Conservation (phyloP, 164 flowering plant species). For the Umbellularia californica region DNA sequence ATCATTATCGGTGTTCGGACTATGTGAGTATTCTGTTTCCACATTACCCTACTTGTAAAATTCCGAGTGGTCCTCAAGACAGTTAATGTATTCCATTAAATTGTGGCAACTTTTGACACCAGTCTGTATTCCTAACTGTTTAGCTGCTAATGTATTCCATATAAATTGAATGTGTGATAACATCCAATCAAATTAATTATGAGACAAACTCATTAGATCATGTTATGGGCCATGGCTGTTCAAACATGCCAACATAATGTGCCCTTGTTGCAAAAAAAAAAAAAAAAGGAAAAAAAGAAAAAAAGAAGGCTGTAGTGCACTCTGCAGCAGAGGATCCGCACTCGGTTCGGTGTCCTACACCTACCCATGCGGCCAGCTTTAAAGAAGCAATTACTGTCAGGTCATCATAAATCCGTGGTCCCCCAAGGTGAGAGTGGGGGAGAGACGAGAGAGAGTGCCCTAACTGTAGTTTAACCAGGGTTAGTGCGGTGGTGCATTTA, state of each 20-base stretch:
- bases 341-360: not conserved
- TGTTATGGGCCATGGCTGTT: not conserved
- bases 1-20: too few species aligned
- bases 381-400: too few species aligned
- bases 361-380: constrained; percentile 1
- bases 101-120: too few species aligned
- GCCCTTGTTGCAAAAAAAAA: not conserved
- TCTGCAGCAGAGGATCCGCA: not conserved
- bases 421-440: not conserved
- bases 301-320: too few species aligned
- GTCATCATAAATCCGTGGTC: constrained; percentile 7
- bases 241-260: not conserved
- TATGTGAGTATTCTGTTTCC: too few species aligned
- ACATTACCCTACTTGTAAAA: too few species aligned
- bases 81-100: too few species aligned
- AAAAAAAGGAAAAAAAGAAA: too few species aligned
- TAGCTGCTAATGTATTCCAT: not conserved
- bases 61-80: too few species aligned
- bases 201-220: not conserved
- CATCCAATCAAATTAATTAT: not conserved
- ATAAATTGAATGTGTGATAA: not conserved
- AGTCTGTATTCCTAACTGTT: too few species aligned
- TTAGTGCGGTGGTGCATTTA: not conserved
- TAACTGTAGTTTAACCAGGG: not conserved
- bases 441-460: not conserved